These are phyloP conservation scores for Suhomyces pyralidae DNA, from an alignment of 805 yeast species.

Conservation along the genomic window DNA sequence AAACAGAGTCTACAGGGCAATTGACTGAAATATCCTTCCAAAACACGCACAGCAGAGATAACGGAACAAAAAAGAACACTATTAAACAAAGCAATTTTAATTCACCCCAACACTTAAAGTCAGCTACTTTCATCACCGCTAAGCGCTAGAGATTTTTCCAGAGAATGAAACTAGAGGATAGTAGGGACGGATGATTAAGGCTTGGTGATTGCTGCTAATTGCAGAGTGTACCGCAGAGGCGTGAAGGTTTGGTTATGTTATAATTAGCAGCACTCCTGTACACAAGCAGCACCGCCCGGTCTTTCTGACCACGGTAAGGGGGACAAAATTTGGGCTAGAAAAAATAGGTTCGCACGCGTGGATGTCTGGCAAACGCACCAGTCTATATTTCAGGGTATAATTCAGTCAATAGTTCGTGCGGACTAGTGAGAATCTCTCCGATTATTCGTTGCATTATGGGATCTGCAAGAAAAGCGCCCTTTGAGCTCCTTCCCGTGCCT, in stretches of 20 bases:
- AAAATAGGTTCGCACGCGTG: neutral
- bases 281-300: neutral
- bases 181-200: too few species aligned
- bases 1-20: neutral
- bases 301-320: neutral
- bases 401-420: neutral
- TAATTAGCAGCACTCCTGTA: neutral
- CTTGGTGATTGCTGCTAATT: neutral
- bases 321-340: neutral
- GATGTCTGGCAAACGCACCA: neutral
- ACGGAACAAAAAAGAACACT: neutral
- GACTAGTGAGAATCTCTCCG: neutral
- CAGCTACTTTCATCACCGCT: neutral
- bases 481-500: neutral
- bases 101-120: neutral
- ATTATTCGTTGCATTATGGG: neutral
- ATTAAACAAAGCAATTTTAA: too few species aligned
- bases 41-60: neutral
- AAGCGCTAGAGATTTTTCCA: neutral
- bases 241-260: neutral
- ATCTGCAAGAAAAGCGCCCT: neutral
- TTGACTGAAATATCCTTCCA: neutral
- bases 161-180: too few species aligned
- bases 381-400: neutral
- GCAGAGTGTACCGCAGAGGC: neutral